Evolutionary conservation across 2,329 filamentous ascomycete species (phyloP), one percentile per base, ranked within the genome.

Genomic region (Fusarium dimerum): DNA sequence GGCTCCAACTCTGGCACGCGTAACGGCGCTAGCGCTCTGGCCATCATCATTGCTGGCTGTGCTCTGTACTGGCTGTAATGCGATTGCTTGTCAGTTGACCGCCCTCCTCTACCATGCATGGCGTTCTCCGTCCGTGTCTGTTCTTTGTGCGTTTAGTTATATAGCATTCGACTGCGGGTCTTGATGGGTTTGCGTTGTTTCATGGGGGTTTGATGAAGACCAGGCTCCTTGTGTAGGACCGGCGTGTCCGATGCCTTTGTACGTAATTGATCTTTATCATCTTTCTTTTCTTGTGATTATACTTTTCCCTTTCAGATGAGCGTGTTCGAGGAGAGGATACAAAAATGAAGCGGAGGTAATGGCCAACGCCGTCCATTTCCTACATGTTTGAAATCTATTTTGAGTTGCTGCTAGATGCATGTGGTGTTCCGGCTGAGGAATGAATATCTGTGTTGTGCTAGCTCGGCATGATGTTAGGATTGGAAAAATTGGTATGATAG

Each of bases 1-100:
- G 67, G 67, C 50, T 70, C 68, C 59, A 73, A 61, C 48, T 62
- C 59, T 12, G 65, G 69, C 50, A 62, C 63, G 53, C 66, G 67
- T 54, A 58, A 67, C 10, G 67, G 69, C 17, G 66, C 66, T 10
- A 76, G 72, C 53, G 67, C 66, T 11, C 52, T 73, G 57, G 72
- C 71, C 48, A 69, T 74, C 50, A 63, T 73, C 30, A 68, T 73
- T 57, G 72, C 71, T 10, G 67, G 66, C 38, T 60, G 56, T 18
- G 71, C 69, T 43, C 54, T 73, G 52, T 71, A 66, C 51, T 72
- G 68, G 68, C 52, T 73, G 53, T 73, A 65, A 26, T 26, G 20
- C 20, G 20, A 26, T 26, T 26, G 20, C 20, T 26, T 7, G 20
- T 26, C 20, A 7, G 5, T 26, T 26, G 20, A 26, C 20, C 20